These are phyloP conservation scores for Gigaspora rosea DNA, from an alignment of 192 early-diverging fungal genomes.

Conservation along the genomic window DNA sequence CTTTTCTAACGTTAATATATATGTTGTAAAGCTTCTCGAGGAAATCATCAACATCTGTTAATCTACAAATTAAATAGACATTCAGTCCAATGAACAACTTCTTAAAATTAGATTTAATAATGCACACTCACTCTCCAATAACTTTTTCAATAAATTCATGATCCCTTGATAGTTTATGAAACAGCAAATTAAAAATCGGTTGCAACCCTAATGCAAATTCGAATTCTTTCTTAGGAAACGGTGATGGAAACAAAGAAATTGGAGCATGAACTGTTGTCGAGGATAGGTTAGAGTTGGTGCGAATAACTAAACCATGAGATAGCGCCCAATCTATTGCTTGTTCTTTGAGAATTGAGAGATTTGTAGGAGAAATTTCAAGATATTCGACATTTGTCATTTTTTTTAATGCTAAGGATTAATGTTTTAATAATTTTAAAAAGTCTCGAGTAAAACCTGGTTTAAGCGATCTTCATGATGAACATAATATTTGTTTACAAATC, in stretches of 20 bases:
- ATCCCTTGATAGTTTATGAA: conserved; percentile 78
- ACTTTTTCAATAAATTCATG: conserved; percentile 70
- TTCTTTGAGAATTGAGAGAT: conserved; percentile 47
- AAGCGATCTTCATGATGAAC: no score
- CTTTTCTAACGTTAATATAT: conserved; percentile 62
- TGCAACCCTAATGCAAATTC: conserved; percentile 75
- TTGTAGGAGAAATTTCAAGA: conserved; percentile 1
- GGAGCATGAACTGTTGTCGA: conserved; percentile 75
- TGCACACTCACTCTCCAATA: conserved; percentile 60
- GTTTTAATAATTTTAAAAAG: no score
- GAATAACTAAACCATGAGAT: conserved; percentile 79
- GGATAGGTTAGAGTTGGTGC: conserved; percentile 48
- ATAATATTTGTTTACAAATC: no score
- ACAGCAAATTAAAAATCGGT: conserved; percentile 77
- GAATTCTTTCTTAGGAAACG: conserved; percentile 75
- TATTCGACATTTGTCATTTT: neutral
- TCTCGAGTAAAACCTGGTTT: no score
- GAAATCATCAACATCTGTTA: conserved; percentile 85
- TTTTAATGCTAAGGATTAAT: no score
- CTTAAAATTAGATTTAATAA: neutral
- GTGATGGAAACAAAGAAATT: conserved; percentile 81
- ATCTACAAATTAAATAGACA: conserved; percentile 41
- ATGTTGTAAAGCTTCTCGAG: conserved; percentile 73
- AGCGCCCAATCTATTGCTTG: conserved; percentile 82
- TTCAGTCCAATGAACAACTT: neutral